Evolutionary conservation across 306 rosid species (phyloP), one percentile per base, ranked within the genome.

Genomic region (Quercus rubra): DNA sequence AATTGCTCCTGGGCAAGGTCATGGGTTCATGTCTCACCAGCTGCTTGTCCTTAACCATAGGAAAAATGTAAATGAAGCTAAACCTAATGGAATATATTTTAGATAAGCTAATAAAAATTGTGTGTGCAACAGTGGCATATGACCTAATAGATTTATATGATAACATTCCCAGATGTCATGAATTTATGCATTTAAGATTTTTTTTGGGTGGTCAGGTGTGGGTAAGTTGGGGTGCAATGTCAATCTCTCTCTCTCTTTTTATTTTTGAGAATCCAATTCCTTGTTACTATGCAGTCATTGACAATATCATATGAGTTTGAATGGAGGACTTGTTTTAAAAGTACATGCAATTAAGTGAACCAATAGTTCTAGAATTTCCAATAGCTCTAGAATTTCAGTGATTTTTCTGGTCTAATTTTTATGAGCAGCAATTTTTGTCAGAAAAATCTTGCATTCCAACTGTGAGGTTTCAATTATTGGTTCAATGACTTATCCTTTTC

Each of bases 381-480:
- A 64, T 6, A 13, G 70, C n/a, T 31, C 70, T 30, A 18, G 46
- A 17, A 31, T 30, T 17, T 64, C 2, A 31, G 33, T 64, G 46
- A 64, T 30, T 18, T 64, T 18, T 64, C 69, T 12, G 12, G 69
- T 62, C 35, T 64, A 64, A 7, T 31, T 64, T 30, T 31, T 6
- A 17, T 17, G 70, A 30, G 70, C 46, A 64, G 18, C 43, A 64
- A 30, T 5, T 28, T 31, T 31, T 31, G 19, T 30, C 5, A 62
- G 74, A 59, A 77, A 68, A 63, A 33, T 49, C 19, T 23, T 38
- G 49, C 73, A 68, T 71, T 71, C 55, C 56, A 63, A 49, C 74
- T 59, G 70, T 54, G 55, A 7, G 21, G 49, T 66, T 66, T 18
- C 49, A 66, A 62, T 71, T 62, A 6, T 49, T 51, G 56, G 30